phyloP scores from a whole-genome alignment of 176 grass and related monocot species.

The Phragmites australis region DNA sequence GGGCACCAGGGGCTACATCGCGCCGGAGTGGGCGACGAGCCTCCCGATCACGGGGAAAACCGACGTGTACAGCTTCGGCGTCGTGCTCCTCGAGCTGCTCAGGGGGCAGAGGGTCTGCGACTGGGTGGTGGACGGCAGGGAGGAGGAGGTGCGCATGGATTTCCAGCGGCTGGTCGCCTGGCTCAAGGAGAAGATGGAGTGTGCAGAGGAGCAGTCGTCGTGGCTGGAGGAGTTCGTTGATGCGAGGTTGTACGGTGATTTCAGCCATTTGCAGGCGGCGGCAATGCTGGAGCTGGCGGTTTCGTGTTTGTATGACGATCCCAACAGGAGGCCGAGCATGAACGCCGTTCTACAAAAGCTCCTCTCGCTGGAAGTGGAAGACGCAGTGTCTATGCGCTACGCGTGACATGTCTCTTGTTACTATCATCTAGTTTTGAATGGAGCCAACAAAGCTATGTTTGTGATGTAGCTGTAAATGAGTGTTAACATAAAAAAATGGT shows the following conservation, averaged over 20 bases:
- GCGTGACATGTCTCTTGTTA: neutral
- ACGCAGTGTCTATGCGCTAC: neutral
- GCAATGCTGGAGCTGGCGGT: conserved; percentile 48
- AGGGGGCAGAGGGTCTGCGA: conserved; percentile 46
- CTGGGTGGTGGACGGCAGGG: conserved; percentile 28
- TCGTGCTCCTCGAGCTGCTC: conserved; percentile 78
- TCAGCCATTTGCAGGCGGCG: conserved; percentile 36
- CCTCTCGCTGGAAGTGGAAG: conserved; percentile 18
- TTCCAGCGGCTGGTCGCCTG: conserved; percentile 24
- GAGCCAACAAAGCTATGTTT: too few species aligned
- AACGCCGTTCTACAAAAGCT: conserved; percentile 36
- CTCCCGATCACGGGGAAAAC: conserved; percentile 62
- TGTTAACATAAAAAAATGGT: too few species aligned
- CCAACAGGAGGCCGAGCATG: conserved; percentile 55
- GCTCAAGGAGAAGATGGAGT: conserved; percentile 40
- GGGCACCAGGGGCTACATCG: conserved; percentile 55
- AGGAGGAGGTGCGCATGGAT: neutral
- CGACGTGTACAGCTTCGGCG: conserved; percentile 88
- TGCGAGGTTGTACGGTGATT: conserved; percentile 38
- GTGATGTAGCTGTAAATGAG: too few species aligned
- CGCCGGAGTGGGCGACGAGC: conserved; percentile 59
- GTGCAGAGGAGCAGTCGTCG: neutral
- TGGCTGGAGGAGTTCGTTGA: conserved; percentile 52
- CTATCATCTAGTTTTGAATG: neutral
- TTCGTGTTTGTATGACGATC: conserved; percentile 53